These are phyloP conservation scores for Cadophora luteo-olivacea DNA, from an alignment of 2,329 filamentous ascomycete genomes.

Conservation along the genomic window DNA sequence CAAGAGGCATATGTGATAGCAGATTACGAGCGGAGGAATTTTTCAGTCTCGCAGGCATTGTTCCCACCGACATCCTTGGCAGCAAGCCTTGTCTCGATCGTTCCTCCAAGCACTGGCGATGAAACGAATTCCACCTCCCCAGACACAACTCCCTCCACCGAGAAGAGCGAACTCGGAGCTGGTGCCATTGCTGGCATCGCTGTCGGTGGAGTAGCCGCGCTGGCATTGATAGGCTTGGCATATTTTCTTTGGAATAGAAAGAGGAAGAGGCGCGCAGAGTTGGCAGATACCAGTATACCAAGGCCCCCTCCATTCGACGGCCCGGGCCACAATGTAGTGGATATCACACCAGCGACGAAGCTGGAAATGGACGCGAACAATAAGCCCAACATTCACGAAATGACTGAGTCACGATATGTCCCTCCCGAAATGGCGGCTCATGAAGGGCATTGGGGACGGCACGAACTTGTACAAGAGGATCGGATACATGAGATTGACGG, in stretches of 20 bases:
- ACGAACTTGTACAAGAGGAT: constrained; percentile 20
- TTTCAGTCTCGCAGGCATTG: constrained; percentile 41
- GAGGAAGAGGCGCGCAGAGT: neutral
- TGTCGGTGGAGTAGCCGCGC: neutral
- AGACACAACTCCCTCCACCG: neutral
- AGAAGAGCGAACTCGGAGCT: neutral
- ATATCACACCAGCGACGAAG: constrained; percentile 2
- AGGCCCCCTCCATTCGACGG: neutral
- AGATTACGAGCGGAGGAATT: constrained; percentile 47
- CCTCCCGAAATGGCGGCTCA: constrained; percentile 17
- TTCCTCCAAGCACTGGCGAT: neutral
- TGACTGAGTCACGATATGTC: neutral
- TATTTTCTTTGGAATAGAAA: neutral
- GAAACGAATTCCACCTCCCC: neutral
- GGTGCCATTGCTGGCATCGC: constrained; percentile 2
- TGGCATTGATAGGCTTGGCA: neutral
- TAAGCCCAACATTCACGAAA: neutral
- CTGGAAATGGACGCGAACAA: neutral
- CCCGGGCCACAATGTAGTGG: neutral
- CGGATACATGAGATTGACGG: constrained; percentile 20
- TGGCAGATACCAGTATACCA: constrained; percentile 9
- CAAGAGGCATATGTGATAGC: constrained; percentile 49
- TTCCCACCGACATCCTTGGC: constrained; percentile 1
- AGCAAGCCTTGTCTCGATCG: neutral
- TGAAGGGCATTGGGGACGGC: constrained; percentile 17